These are phyloP conservation scores for Verticillium zaregamsianum DNA, from an alignment of 2,329 filamentous ascomycete genomes.

Conservation along the genomic window DNA sequence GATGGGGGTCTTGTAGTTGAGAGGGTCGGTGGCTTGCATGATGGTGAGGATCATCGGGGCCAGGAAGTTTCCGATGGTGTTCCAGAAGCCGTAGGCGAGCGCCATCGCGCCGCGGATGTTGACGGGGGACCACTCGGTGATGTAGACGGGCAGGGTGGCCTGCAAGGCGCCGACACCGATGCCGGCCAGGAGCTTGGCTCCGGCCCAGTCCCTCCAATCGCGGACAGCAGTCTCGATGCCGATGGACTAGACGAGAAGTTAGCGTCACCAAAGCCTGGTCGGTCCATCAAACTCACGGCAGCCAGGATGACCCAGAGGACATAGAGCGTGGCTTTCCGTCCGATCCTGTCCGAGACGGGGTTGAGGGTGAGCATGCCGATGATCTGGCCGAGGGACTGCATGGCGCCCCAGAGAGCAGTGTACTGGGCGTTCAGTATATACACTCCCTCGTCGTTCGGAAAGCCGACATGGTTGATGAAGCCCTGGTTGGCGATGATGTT, in stretches of 20 bases:
- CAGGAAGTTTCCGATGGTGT: constrained; percentile 34
- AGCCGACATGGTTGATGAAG: constrained; percentile 29
- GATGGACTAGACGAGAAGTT: constrained; percentile 19
- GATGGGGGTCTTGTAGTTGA: constrained; percentile 32
- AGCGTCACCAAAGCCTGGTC: too few relatives aligned
- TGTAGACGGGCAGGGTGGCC: constrained; percentile 34
- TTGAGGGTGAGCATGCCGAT: constrained; percentile 28
- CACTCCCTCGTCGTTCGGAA: constrained; percentile 17
- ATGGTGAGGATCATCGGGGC: constrained; percentile 34
- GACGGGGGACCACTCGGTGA: constrained; percentile 35
- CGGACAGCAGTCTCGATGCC: constrained; percentile 30
- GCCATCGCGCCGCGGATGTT: constrained; percentile 34
- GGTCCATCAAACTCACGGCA: neutral
- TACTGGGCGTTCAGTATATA: constrained; percentile 27
- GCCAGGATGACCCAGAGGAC: constrained; percentile 24
- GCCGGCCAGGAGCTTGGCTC: constrained; percentile 26
- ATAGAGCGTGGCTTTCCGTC: constrained; percentile 26
- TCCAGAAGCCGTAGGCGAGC: constrained; percentile 40
- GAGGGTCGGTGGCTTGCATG: constrained; percentile 23
- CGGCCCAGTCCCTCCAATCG: constrained; percentile 34
- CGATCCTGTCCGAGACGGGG: constrained; percentile 20
- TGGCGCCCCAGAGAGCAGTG: constrained; percentile 31
- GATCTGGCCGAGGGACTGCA: constrained; percentile 33
- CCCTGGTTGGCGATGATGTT: constrained; percentile 32
- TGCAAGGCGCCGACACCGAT: constrained; percentile 38